Base-by-base conservation (phyloP, 805 yeast genomes). In the Sugiyamaella qingdaonensis region DNA sequence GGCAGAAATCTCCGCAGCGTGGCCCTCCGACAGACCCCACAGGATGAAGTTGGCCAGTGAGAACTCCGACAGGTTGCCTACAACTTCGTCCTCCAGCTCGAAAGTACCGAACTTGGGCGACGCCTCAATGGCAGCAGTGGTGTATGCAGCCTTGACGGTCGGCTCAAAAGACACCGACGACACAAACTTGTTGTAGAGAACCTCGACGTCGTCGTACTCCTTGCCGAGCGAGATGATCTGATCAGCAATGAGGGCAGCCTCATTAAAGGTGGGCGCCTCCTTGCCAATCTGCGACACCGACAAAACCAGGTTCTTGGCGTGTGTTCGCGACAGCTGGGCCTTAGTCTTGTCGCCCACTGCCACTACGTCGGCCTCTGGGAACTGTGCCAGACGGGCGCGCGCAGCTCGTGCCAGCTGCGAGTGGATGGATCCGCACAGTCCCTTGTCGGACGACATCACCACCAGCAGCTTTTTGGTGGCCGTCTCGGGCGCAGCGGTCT, bases 401-500 rank as follows among this genome's bases (percentile, higher is more conserved):
- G 96, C 86, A 58, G 86, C 82, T 77, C 92, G 90, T 64, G 97
- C 86, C 65, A 92, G 76, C 77, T 88, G 96, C 51, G 99, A 83
- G 78, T 94, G 99, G 69, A 94, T 89, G 46, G 98, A 91, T 66
- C 99, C 99, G 82, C 99, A 94, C 67, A 94, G 82, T 70, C 99
- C 99, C 79, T 94, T 94, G 78, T 94, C 99, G 56, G 97, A 89
- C 47, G 98, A 86, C 59, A 90, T 82, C 54, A 91, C 97, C 68
- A 92, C 78, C 63, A 92, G 74, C 69, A 94, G 81, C 60, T 86
- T 82, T 75, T 85, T 87, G 67, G 78, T 78, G 48, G 64, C 60
- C 51, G 69, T 75, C 63, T 73, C 79, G 55, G 79, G 68, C 53
- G 78, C 71, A 58, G 77, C 80, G 59, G 95, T 88, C 76, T 88